These are phyloP conservation scores for Fonsecaea monophora DNA, from an alignment of 2,329 filamentous ascomycete species.

Conservation along the genomic window DNA sequence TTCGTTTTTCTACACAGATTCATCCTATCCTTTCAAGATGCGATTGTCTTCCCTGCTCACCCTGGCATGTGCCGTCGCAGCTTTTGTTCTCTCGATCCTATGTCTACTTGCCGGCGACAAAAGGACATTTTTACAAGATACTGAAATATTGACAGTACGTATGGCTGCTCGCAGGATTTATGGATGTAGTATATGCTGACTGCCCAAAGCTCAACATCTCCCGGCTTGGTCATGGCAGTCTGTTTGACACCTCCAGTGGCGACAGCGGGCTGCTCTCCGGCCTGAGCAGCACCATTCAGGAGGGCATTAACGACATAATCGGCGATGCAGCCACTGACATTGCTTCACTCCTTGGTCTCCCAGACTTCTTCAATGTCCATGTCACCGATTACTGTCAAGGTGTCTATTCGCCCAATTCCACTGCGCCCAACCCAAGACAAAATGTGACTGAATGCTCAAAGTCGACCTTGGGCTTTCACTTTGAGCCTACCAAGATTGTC, in stretches of 20 bases:
- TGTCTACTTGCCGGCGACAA: slow-evolving; percentile 68
- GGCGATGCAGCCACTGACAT: slow-evolving; percentile 49
- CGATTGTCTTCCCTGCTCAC: slow-evolving; percentile 59
- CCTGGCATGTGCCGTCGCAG: slow-evolving; percentile 57
- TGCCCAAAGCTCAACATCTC: slow-evolving; percentile 62
- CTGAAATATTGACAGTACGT: slow-evolving; percentile 63
- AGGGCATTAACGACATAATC: slow-evolving; percentile 48
- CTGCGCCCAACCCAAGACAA: slow-evolving; percentile 49
- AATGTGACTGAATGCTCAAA: slow-evolving; percentile 65
- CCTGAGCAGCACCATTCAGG: slow-evolving; percentile 52
- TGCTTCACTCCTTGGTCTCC: slow-evolving; percentile 58
- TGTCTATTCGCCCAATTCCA: slow-evolving; percentile 45
- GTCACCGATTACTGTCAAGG: slow-evolving; percentile 66
- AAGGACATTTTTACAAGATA: slow-evolving; percentile 62
- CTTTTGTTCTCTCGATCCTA: slow-evolving; percentile 65
- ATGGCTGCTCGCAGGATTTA: slow-evolving; percentile 5
- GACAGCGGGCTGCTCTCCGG: slow-evolving; percentile 44
- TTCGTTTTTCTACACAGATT: slow-evolving; percentile 13
- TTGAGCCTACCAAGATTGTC: slow-evolving; percentile 61
- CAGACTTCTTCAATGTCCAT: slow-evolving; percentile 68
- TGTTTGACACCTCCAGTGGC: slow-evolving; percentile 45
- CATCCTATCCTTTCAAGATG: slow-evolving; percentile 45
- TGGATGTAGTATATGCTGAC: slow-evolving; percentile 23
- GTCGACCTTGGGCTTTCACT: slow-evolving; percentile 61
- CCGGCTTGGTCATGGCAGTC: slow-evolving; percentile 53